phyloP scores from a whole-genome alignment of 306 rosid species.

The Phaseolus lunatus region DNA sequence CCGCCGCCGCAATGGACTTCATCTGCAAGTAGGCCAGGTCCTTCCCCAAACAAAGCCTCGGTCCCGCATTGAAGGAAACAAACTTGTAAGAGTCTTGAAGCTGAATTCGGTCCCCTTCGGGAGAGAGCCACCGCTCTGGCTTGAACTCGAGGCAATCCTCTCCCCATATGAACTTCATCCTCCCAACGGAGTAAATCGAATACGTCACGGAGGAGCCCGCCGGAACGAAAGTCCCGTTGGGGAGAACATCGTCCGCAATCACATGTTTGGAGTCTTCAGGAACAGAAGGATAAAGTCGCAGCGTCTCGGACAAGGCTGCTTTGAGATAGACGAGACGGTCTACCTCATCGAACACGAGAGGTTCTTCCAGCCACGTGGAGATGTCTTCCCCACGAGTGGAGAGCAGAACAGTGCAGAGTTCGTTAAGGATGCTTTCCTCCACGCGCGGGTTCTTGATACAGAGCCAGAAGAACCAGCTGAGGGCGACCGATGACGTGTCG shows the following conservation, averaged over 20 bases:
- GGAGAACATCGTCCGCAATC: slow-evolving; percentile 71
- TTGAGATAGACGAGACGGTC: slow-evolving; percentile 78
- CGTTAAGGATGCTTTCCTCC: slow-evolving; percentile 72
- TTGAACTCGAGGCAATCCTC: slow-evolving; percentile 86
- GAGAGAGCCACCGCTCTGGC: slow-evolving; percentile 83
- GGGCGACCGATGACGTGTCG: slow-evolving; percentile 84
- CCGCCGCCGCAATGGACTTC: slow-evolving; percentile 86
- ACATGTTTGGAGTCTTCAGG: slow-evolving; percentile 88
- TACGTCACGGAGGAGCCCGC: slow-evolving; percentile 73
- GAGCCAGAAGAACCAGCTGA: slow-evolving; percentile 92
- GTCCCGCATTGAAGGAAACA: slow-evolving; percentile 85
- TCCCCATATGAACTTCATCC: slow-evolving; percentile 92
- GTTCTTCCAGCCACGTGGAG: slow-evolving; percentile 66
- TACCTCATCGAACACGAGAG: slow-evolving; percentile 78
- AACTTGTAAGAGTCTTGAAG: slow-evolving; percentile 69
- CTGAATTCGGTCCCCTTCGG: slow-evolving; percentile 59
- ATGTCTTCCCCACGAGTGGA: slow-evolving; percentile 73
- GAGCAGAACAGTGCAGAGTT: slow-evolving; percentile 66
- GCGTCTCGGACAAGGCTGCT: slow-evolving; percentile 81
- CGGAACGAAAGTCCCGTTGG: slow-evolving; percentile 69
- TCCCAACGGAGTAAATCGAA: slow-evolving; percentile 75
- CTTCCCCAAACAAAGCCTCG: slow-evolving; percentile 84
- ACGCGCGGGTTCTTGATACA: slow-evolving; percentile 58
- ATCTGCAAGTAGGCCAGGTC: slow-evolving; percentile 91
- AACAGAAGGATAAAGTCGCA: slow-evolving; percentile 86